Base-by-base conservation (phyloP, 2,329 filamentous ascomycete species). In the Fusarium annulatum region DNA sequence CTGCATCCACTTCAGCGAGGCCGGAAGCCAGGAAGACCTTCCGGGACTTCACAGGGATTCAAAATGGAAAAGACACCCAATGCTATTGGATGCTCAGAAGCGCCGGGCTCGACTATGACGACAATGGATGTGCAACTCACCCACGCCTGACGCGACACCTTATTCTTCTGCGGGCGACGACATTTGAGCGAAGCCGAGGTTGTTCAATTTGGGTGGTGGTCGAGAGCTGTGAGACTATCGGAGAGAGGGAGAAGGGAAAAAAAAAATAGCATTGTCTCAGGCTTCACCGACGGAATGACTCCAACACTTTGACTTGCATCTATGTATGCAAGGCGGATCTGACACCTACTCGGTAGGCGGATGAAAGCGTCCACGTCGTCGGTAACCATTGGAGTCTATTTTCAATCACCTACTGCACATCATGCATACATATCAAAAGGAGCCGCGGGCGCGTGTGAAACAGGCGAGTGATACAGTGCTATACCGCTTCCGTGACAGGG, bases 341-440 rank as follows among this genome's bases (percentile, higher is more conserved):
- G 73, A 67, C 71, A 75, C 67, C 52, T 69, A 62, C 56, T 64
- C 69, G 67, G 73, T 55, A 77, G 67, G 67, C 70, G 72, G 69
- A 62, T 76, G 60, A 64, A 61, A 68, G 74, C 56, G 74, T 74
- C 76, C 76, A 78, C 71, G 76, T 78, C 73, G 76, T 78, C 76
- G 76, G 76, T 75, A 78, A 67, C 68, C 67, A 68, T 71, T 64
- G 56, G 67, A 77, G 67, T 60, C 69, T 75, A 75, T 71, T 74
- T 64, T 74, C 65, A 73, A 76, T 66, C 66, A 58, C 68, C 70
- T 70, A 73, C 76, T 78, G 76, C 76, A 78, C 75, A 78, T 77
- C 76, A 78, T 78, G 76, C 76, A 76, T 78, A 78, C 76, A 77
- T 73, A 70, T 71, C 49, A 67, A 63, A 72, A 62, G 57, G 67